Base-by-base conservation (phyloP, 1,284 basidiomycete genomes). In the Tremellales sp. region DNA sequence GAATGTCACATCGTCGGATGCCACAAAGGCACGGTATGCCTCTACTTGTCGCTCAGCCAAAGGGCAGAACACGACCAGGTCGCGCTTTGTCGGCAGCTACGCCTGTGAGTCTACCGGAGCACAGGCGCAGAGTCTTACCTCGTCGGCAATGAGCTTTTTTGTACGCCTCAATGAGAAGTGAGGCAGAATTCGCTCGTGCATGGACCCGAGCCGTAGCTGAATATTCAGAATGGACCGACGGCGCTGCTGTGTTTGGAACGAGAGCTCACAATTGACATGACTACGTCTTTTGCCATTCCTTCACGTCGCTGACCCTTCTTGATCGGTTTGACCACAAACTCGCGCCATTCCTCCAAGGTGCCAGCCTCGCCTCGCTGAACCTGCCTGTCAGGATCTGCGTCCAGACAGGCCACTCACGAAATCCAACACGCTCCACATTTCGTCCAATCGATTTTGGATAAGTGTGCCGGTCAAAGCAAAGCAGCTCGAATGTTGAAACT, bases 51-150 rank as follows among this genome's bases (percentile, higher is more conserved):
- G 59, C 0, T 46, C 35, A 0, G 74, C 75, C 19, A 79, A 58
- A 1, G 77, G 76, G 43, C 78, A 79, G 31, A 79, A 75, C 4
- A 78, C 73, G 12, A 78, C 67, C 51, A 75, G 56, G 55, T 79
- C 78, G 6, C 65, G 67, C 64, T 79, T 79, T 43, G 55, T 60
- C 0, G 78, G 77, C 2, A 79, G 66, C 67, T 31, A 15, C 8
- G 8, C 10, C 29, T 78, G 53, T 1, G 3, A 10, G 43, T 4
- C 19, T 43, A 2, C 41, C 11, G 13, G 3, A 23, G 11, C 12
- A 13, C 15, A 43, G 11, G 11, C 15, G 13, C 12, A 8, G 1
- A 12, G 17, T 45, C 58, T 41, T 27, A 71, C 70, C 58, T 73
- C 71, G 19, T 70, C 44, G 4, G 72, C 70, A 22, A 78, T 76